These are phyloP conservation scores for Hawksworthiomyces lignivorus DNA, from an alignment of 2,329 filamentous ascomycete species.

Conservation along the genomic window DNA sequence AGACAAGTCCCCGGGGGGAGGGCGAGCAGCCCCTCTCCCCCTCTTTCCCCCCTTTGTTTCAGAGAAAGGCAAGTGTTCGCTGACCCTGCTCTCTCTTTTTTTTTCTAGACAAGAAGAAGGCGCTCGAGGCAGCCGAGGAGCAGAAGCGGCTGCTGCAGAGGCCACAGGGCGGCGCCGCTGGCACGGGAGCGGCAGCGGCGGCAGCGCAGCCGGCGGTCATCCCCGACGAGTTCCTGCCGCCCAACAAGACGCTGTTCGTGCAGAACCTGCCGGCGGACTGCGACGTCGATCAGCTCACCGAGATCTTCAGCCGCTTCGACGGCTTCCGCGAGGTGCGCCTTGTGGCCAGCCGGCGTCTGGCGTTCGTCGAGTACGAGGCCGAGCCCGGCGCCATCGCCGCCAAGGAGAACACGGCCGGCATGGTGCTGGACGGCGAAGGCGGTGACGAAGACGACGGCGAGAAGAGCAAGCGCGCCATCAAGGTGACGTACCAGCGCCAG, in stretches of 20 bases:
- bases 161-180: neutral
- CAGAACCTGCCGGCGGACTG: conserved; percentile 86
- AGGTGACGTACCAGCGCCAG: conserved; percentile 94
- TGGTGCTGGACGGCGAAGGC: conserved; percentile 60
- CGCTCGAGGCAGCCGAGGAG: conserved; percentile 68
- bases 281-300: conserved; percentile 69
- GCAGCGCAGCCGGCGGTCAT: conserved; percentile 50
- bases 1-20: too few relatives aligned
- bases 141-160: conserved; percentile 51
- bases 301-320: conserved; percentile 81
- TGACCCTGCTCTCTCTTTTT: conserved; percentile 6
- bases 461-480: conserved; percentile 56
- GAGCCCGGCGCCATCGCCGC: conserved; percentile 85
- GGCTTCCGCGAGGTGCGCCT: conserved; percentile 89
- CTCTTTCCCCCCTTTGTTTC: too few relatives aligned
- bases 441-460: conserved; percentile 12
- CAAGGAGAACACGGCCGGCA: conserved; percentile 86
- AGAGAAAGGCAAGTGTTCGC: too few relatives aligned
- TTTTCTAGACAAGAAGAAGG: conserved; percentile 62
- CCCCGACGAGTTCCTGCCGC: conserved; percentile 95
- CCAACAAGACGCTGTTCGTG: conserved; percentile 93
- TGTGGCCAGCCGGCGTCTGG: conserved; percentile 81
- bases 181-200: neutral
- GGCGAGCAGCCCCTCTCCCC: too few relatives aligned
- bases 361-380: conserved; percentile 92